These are phyloP conservation scores for Fonsecaea multimorphosa DNA, from an alignment of 2,329 filamentous ascomycete species.

Conservation along the genomic window DNA sequence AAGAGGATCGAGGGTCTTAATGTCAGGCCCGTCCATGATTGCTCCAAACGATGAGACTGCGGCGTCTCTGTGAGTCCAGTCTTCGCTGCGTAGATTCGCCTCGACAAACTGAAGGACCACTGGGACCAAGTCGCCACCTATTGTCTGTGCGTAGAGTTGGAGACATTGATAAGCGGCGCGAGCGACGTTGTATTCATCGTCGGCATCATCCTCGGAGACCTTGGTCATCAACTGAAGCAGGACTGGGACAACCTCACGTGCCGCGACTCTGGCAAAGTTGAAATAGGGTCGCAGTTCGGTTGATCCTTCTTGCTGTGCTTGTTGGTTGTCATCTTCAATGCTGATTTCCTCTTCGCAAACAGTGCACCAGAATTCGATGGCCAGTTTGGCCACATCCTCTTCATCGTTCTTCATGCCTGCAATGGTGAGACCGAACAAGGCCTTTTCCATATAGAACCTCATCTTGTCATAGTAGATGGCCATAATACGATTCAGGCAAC, in stretches of 20 bases:
- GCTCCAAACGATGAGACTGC: slow-evolving; percentile 96
- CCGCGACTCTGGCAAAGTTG: slow-evolving; percentile 93
- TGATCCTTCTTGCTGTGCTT: slow-evolving; percentile 72
- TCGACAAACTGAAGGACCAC: slow-evolving; percentile 92
- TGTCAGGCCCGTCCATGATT: slow-evolving; percentile 98
- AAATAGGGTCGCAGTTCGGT: slow-evolving; percentile 90
- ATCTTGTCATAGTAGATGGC: slow-evolving; percentile 98
- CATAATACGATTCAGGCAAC: slow-evolving; percentile 98
- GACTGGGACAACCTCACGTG: slow-evolving; percentile 91
- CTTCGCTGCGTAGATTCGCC: slow-evolving; percentile 82
- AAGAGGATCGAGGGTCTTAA: slow-evolving; percentile 87
- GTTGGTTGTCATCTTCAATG: slow-evolving; percentile 95
- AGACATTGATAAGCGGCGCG: slow-evolving; percentile 95
- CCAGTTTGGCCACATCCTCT: slow-evolving; percentile 96
- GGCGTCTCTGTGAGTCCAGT: slow-evolving; percentile 95
- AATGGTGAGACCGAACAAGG: slow-evolving; percentile 94
- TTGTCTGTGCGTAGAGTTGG: slow-evolving; percentile 92
- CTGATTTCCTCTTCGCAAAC: slow-evolving; percentile 98
- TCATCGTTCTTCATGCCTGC: slow-evolving; percentile 98
- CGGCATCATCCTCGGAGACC: slow-evolving; percentile 94
- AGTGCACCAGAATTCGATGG: slow-evolving; percentile 99
- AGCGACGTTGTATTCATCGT: slow-evolving; percentile 97
- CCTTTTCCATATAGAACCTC: slow-evolving; percentile 99
- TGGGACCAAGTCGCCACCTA: slow-evolving; percentile 80
- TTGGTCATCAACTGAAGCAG: slow-evolving; percentile 87